These are phyloP conservation scores for Tagetes patula DNA, from an alignment of 129 eudicot species.

Conservation along the genomic window DNA sequence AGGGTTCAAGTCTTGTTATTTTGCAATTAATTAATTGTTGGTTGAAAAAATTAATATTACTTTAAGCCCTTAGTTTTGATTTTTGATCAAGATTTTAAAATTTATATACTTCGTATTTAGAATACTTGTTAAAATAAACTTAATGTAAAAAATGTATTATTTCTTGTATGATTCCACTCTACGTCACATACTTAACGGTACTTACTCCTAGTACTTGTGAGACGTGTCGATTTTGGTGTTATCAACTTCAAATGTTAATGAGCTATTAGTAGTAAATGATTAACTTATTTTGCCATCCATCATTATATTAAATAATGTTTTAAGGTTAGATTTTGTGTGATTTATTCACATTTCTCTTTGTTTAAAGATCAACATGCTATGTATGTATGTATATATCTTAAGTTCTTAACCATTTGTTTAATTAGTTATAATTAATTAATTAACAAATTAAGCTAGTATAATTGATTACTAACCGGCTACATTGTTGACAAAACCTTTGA, in stretches of 20 bases:
- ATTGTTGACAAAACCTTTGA: conserved; percentile 81
- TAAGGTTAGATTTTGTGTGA: neutral
- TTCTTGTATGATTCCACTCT: neutral
- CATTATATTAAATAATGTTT: neutral
- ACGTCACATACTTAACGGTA: neutral
- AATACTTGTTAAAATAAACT: too few relatives aligned
- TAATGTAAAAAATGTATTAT: neutral
- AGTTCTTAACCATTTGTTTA: too few relatives aligned
- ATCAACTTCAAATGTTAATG: neutral
- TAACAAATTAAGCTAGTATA: too few relatives aligned
- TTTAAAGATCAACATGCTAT: neutral
- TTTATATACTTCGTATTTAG: neutral
- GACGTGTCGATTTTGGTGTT: neutral
- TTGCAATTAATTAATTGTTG: too few relatives aligned
- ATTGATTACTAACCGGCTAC: conserved; percentile 52
- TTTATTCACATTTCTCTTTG: neutral
- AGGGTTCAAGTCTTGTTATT: too few relatives aligned
- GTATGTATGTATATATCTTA: too few relatives aligned
- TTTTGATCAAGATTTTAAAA: neutral
- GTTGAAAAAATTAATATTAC: too few relatives aligned
- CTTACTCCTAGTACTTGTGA: neutral
- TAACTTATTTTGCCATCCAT: neutral
- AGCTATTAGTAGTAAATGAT: neutral
- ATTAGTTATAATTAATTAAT: too few relatives aligned
- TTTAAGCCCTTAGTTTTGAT: neutral